Percentiles rank a stretch among this genome's conserved stretches.
Evolutionary conservation across 116 monocot species (phyloP).

Genomic region (Trichopus zeylanicus): DNA sequence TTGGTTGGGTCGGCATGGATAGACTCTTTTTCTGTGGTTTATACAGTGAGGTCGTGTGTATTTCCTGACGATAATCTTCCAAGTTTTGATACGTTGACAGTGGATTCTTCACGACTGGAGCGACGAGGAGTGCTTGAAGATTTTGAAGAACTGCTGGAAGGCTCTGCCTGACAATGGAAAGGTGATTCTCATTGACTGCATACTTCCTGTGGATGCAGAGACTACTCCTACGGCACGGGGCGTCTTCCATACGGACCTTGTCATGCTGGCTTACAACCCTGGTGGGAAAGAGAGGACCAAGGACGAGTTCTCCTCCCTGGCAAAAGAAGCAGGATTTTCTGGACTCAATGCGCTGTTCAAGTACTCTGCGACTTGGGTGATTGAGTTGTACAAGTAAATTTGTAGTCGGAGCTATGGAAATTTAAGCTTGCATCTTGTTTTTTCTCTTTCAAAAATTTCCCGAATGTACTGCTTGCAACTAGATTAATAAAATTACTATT

Average conservation of each 20-base stretch:
- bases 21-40: no score
- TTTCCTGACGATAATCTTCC: no score
- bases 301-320: conserved; percentile 5
- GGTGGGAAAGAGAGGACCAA: conserved; percentile 24
- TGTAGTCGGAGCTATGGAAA: no score
- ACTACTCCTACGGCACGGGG: background rate
- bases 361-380: background rate
- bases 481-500: no score
- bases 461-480: no score
- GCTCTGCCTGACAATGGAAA: conserved; percentile 16
- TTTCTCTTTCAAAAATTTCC: no score
- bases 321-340: conserved; percentile 7
- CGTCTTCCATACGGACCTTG: conserved; percentile 3
- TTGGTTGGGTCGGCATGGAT: background rate
- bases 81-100: background rate
- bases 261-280: conserved; percentile 4
- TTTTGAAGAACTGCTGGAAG: conserved; percentile 18
- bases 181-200: conserved; percentile 8
- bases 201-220: conserved; percentile 8
- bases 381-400: conserved; percentile 11
- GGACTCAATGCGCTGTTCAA: background rate
- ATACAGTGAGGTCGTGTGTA: background rate
- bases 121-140: conserved; percentile 3
- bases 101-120: conserved; percentile 15
- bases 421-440: no score